These are phyloP conservation scores for Trichoderma guizhouense DNA, from an alignment of 2,329 filamentous ascomycete species.

Conservation along the genomic window DNA sequence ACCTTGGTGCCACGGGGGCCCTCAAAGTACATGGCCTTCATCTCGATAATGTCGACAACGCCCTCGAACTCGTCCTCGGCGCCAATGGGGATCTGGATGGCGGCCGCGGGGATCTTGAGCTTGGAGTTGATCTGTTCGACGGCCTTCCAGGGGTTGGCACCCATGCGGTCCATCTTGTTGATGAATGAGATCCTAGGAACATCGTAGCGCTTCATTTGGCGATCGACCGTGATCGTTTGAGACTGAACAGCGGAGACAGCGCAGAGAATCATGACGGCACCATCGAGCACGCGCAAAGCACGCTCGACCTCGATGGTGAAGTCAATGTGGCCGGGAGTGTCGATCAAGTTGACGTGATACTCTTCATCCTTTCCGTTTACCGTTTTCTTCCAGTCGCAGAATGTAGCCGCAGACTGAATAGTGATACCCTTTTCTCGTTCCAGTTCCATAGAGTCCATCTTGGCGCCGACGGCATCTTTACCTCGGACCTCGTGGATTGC, in stretches of 20 bases:
- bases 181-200: conserved; percentile 93
- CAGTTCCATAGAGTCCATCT: conserved; percentile 99
- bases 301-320: conserved; percentile 99
- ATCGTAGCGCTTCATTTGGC: conserved; percentile 98
- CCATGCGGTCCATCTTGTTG: conserved; percentile 99
- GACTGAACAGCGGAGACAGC: conserved; percentile 96
- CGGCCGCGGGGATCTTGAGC: conserved; percentile 87
- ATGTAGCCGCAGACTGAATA: conserved; percentile 96
- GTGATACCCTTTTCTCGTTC: conserved; percentile 98
- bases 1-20: conserved; percentile 77
- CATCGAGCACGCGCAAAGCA: conserved; percentile 89
- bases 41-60: conserved; percentile 86
- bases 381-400: conserved; percentile 93
- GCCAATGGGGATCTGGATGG: conserved; percentile 92
- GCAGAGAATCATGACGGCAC: conserved; percentile 97
- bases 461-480: conserved; percentile 91
- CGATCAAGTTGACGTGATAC: conserved; percentile 98
- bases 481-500: conserved; percentile 95
- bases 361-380: conserved; percentile 80
- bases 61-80: conserved; percentile 88
- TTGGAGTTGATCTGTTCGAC: conserved; percentile 98
- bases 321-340: conserved; percentile 97
- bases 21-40: conserved; percentile 92
- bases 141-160: conserved; percentile 95
- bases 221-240: conserved; percentile 96